Percentiles rank a stretch among this genome's conserved stretches.
phyloP scores from a whole-genome alignment of 257 asterid genomes.

The Nemophila menziesii region DNA sequence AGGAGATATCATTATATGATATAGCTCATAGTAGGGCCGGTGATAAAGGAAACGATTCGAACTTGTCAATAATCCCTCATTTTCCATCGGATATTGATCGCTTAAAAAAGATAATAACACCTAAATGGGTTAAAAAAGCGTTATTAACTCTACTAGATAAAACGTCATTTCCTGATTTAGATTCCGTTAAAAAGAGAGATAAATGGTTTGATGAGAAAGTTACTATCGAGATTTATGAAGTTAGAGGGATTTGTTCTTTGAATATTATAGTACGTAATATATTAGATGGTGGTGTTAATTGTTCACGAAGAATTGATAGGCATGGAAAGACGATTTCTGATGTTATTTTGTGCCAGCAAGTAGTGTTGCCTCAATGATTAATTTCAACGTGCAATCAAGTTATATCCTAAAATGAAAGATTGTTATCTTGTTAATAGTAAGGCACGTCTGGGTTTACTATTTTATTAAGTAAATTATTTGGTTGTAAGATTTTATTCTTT shows the following conservation, averaged over 20 bases:
- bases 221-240: constrained; percentile 77
- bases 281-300: constrained; percentile 91
- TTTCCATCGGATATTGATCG: constrained; percentile 66
- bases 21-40: constrained; percentile 88
- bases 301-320: constrained; percentile 89
- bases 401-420: not conserved
- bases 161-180: constrained; percentile 37
- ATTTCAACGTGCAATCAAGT: not conserved
- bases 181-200: constrained; percentile 33
- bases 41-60: constrained; percentile 80
- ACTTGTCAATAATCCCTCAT: constrained; percentile 83
- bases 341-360: constrained; percentile 53
- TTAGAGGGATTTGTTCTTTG: constrained; percentile 57
- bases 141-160: constrained; percentile 45
- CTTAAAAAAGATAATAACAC: constrained; percentile 57
- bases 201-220: constrained; percentile 42
- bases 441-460: too few species aligned
- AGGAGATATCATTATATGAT: constrained; percentile 47
- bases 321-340: constrained; percentile 89
- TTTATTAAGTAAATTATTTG: too few species aligned
- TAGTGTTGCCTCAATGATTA: constrained; percentile 52
- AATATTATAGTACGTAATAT: constrained; percentile 73
- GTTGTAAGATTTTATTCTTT: too few species aligned
- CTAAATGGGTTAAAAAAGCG: constrained; percentile 60
- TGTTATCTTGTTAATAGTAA: not conserved